Evolutionary conservation across 345 rosid genomes (phyloP), one percentile per base, ranked within the genome.

Genomic region (Iberis pinnata): DNA sequence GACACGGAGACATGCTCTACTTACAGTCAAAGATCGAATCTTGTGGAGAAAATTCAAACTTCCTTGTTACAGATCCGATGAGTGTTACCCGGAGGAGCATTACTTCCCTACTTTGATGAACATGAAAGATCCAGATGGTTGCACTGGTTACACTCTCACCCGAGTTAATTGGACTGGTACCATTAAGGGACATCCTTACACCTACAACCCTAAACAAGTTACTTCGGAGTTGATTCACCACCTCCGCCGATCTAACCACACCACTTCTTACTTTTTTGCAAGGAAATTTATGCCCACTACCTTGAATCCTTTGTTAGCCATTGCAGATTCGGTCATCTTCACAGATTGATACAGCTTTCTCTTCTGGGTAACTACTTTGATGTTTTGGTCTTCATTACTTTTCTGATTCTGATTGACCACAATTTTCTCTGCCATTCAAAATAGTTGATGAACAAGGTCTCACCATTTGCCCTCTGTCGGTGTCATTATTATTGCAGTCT

Each of bases 71-170:
- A 41, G 56, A 11, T 50, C 56, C 18, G 56, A 50, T 5, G 56
- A 35, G 18, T 51, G 56, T 35, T 51, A 35, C 31, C 56, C 56
- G n/a, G 56, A 51, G 19, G 56, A 51, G 43, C 56, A 51, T 51
- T 51, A 51, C 9, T 51, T 51, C 8, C 43, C 43, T n/a, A 51
- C 56, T 8, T 5, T 51, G 56, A 4, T 51, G 56, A 51, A 51
- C 31, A 51, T 51, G 13, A 51, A 51, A 31, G 56, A 51, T 36
- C 56, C 56, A 0, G 43, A 35, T 0, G 43, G 43, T 2, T 51
- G 56, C 31, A 20, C 43, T 3, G 56, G 56, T 4, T 51, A 35
- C 9, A 51, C 43, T 1, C 2, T 51, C 9, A 51, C 56, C 0
- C 12, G 13, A 2, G 56, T 51, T 9, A 51, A 51, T 6, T 51